A percentile compares a stretch with the other conserved stretches of the same genome.
Conservation (phyloP, 1,139 yeast species). For the Magnusiomyces sp. region DNA sequence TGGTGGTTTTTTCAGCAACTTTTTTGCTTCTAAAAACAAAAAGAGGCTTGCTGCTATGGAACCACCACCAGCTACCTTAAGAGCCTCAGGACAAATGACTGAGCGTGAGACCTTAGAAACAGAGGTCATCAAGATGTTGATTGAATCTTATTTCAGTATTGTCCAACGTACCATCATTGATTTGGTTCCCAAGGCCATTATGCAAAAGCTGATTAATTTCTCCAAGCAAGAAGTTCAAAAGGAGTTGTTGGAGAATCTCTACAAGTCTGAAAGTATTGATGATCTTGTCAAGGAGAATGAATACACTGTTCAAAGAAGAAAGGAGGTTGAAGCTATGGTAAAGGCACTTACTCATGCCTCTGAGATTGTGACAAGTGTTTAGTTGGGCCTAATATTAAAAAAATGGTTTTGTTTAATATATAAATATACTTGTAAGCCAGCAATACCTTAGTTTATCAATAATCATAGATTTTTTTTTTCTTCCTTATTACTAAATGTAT, state of each 20-base stretch:
- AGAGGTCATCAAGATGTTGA: constrained; percentile 87
- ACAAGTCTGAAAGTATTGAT: constrained; percentile 64
- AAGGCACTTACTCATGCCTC: too few relatives aligned
- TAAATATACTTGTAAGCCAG: too few relatives aligned
- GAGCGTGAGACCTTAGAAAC: constrained; percentile 96
- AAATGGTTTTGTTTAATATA: too few relatives aligned
- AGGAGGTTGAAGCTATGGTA: constrained; percentile 86
- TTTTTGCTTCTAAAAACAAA: constrained; percentile 85
- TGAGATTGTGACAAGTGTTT: constrained; percentile 84
- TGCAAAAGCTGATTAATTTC: constrained; percentile 78
- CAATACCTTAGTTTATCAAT: too few relatives aligned
- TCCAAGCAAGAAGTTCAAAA: constrained; percentile 86
- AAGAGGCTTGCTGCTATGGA: constrained; percentile 94
- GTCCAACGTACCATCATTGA: constrained; percentile 93
- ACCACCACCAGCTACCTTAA: constrained; percentile 90
- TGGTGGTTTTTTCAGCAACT: constrained; percentile 88
- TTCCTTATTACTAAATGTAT: too few relatives aligned
- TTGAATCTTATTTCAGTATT: constrained; percentile 81
- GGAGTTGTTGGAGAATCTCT: constrained; percentile 78
- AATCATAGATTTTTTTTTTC: too few relatives aligned
- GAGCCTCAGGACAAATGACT: constrained; percentile 89
- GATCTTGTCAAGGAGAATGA: constrained; percentile 89
- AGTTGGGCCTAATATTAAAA: too few relatives aligned
- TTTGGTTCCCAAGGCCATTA: constrained; percentile 87
- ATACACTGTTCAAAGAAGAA: constrained; percentile 85